Percentiles rank a stretch among this genome's conserved stretches.
Evolutionary conservation across 805 yeast species (phyloP).

Genomic region (Wickerhamomyces silvicola): DNA sequence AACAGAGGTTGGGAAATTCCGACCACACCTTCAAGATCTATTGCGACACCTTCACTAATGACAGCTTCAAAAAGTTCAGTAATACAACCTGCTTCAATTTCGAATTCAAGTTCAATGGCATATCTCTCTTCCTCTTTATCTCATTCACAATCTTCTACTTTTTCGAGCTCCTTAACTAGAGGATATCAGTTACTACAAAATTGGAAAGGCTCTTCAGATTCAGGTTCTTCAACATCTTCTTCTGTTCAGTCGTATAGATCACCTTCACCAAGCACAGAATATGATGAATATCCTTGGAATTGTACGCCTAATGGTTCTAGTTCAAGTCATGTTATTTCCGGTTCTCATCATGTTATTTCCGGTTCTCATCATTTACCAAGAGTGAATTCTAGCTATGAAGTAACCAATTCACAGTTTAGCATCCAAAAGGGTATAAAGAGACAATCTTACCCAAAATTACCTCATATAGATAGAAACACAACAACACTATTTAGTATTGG

Average conservation of each 20-base stretch:
- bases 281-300: slow-evolving; percentile 2
- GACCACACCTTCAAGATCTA: slow-evolving; percentile 19
- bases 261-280: slow-evolving; percentile 27
- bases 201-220: slow-evolving; percentile 21
- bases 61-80: slow-evolving; percentile 25
- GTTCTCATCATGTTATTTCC: not conserved
- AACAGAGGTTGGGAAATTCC: slow-evolving; percentile 37
- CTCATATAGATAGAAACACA: slow-evolving; percentile 21
- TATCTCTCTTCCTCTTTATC: slow-evolving; percentile 34
- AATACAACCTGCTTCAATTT: slow-evolving; percentile 28
- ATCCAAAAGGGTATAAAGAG: slow-evolving; percentile 23
- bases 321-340: slow-evolving; percentile 1
- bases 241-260: slow-evolving; percentile 17
- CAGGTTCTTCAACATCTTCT: slow-evolving; percentile 14
- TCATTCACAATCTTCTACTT: slow-evolving; percentile 26
- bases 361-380: slow-evolving; percentile 2
- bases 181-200: slow-evolving; percentile 18
- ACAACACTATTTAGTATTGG: slow-evolving; percentile 10
- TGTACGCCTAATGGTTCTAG: not conserved
- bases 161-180: slow-evolving; percentile 26
- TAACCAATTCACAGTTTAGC: slow-evolving; percentile 11
- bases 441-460: slow-evolving; percentile 19
- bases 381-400: slow-evolving; percentile 3
- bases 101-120: slow-evolving; percentile 30
- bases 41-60: slow-evolving; percentile 24